phyloP scores from a whole-genome alignment of 345 rosid genomes.

The Draba incana region DNA sequence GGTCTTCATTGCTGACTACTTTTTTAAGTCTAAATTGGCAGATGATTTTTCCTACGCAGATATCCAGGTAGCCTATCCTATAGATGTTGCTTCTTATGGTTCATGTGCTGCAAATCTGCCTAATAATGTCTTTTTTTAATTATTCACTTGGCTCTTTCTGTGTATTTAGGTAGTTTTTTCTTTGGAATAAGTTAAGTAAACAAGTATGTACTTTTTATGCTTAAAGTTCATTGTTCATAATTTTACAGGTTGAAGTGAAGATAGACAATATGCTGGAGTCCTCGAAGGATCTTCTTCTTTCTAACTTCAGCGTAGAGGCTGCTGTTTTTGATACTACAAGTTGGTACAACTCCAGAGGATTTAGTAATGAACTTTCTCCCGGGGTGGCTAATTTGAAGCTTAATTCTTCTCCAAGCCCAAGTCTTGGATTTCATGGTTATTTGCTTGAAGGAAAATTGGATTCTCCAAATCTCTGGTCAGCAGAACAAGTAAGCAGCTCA shows the following conservation, averaged over 20 bases:
- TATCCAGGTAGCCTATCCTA: constrained; percentile 57
- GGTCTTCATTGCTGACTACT: constrained; percentile 95
- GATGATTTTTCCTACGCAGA: constrained; percentile 71
- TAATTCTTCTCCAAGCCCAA: constrained; percentile 46
- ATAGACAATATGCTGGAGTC: constrained; percentile 62
- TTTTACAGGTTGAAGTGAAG: constrained; percentile 85
- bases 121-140: background rate
- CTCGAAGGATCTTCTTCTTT: constrained; percentile 53
- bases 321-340: constrained; percentile 68
- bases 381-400: constrained; percentile 61
- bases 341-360: constrained; percentile 58
- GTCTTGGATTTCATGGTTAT: constrained; percentile 73
- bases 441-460: constrained; percentile 73
- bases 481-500: constrained; percentile 74
- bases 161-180: constrained; percentile 13
- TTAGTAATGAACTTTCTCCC: constrained; percentile 58
- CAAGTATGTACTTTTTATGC: background rate
- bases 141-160: background rate
- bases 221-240: constrained; percentile 18
- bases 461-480: constrained; percentile 92
- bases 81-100: background rate
- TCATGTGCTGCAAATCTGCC: constrained; percentile 17
- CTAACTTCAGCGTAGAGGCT: constrained; percentile 73
- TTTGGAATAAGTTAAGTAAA: constrained; percentile 9
- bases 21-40: constrained; percentile 74